Percentiles rank a stretch among this genome's conserved stretches.
These are phyloP conservation scores for Moesziomyces aphidis DNA, from an alignment of 1,284 basidiomycete species.

Conservation along the genomic window DNA sequence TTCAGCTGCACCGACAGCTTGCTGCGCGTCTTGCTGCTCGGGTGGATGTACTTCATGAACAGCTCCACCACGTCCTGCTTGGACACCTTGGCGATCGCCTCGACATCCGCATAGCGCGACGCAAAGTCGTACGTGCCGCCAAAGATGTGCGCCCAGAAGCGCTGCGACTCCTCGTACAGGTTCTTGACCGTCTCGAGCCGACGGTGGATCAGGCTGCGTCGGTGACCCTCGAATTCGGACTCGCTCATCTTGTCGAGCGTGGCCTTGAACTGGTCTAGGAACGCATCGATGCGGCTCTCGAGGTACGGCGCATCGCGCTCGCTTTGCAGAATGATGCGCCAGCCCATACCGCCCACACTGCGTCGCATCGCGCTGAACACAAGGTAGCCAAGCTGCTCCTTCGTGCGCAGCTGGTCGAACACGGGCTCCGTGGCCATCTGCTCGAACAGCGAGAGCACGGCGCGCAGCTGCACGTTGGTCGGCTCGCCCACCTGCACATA, in stretches of 20 bases:
- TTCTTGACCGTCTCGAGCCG: slow-evolving; percentile 65
- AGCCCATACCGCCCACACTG: slow-evolving; percentile 75
- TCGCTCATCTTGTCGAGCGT: slow-evolving; percentile 56
- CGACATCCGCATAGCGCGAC: slow-evolving; percentile 77
- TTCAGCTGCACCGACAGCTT: slow-evolving; percentile 59
- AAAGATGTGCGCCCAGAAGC: slow-evolving; percentile 76
- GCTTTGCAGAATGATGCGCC: slow-evolving; percentile 91
- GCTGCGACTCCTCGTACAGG: slow-evolving; percentile 62
- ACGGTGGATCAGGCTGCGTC: slow-evolving; percentile 61
- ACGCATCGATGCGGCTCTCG: slow-evolving; percentile 87
- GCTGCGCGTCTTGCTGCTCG: slow-evolving; percentile 47
- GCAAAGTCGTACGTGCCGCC: slow-evolving; percentile 68
- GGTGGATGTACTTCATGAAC: slow-evolving; percentile 78
- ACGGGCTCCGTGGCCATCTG: slow-evolving; percentile 77
- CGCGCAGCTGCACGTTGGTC: slow-evolving; percentile 50
- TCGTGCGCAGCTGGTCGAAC: slow-evolving; percentile 94
- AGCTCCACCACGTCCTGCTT: slow-evolving; percentile 83
- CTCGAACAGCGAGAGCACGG: slow-evolving; percentile 59
- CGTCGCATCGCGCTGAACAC: slow-evolving; percentile 61
- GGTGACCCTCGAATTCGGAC: slow-evolving; percentile 61
- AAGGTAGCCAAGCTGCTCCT: slow-evolving; percentile 92
- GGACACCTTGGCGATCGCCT: slow-evolving; percentile 74
- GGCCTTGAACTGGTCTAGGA: slow-evolving; percentile 79
- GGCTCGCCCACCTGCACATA: slow-evolving; percentile 65
- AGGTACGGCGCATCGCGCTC: slow-evolving; percentile 86